These are phyloP conservation scores for Patellaria atrata DNA, from an alignment of 495 filamentous ascomycete genomes.

Conservation along the genomic window DNA sequence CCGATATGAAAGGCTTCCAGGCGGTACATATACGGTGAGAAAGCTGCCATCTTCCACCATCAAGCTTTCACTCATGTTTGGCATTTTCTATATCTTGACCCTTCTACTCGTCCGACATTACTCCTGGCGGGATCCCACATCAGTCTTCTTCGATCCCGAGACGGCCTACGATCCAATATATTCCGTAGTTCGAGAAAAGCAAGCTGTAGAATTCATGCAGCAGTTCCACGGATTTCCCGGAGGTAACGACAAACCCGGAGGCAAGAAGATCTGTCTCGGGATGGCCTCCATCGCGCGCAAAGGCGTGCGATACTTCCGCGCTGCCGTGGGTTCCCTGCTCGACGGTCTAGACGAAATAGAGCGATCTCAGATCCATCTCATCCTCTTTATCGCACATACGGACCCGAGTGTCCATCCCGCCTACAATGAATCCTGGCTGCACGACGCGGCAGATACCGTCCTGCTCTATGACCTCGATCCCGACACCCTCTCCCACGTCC, in stretches of 20 bases:
- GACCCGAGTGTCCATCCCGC: constrained; percentile 35
- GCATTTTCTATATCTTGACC: too few relatives aligned
- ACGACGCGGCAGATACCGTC: constrained; percentile 32
- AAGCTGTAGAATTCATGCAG: constrained; percentile 28
- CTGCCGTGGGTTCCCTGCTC: constrained; percentile 37
- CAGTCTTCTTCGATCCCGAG: constrained; percentile 30
- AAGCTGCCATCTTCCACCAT: too few relatives aligned
- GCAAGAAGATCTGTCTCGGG: constrained; percentile 15
- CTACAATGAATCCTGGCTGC: constrained; percentile 36
- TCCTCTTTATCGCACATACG: constrained; percentile 38
- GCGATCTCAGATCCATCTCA: constrained; percentile 33
- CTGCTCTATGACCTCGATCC: constrained; percentile 31
- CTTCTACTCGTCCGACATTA: too few relatives aligned
- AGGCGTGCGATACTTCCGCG: constrained; percentile 29
- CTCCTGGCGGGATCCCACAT: constrained; percentile 32
- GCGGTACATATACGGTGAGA: too few relatives aligned
- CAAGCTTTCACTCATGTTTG: too few relatives aligned
- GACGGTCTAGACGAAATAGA: constrained; percentile 34
- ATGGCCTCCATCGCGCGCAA: constrained; percentile 16
- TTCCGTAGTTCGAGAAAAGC: constrained; percentile 25
- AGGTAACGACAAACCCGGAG: constrained; percentile 11
- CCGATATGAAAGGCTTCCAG: too few relatives aligned
- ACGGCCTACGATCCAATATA: constrained; percentile 30
- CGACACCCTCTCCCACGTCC: too few relatives aligned
- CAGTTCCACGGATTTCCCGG: too few relatives aligned